Percentiles rank a stretch among this genome's conserved stretches.
Conservation (phyloP, 192 early-diverging fungal genomes). For the Coemansia asiatica region DNA sequence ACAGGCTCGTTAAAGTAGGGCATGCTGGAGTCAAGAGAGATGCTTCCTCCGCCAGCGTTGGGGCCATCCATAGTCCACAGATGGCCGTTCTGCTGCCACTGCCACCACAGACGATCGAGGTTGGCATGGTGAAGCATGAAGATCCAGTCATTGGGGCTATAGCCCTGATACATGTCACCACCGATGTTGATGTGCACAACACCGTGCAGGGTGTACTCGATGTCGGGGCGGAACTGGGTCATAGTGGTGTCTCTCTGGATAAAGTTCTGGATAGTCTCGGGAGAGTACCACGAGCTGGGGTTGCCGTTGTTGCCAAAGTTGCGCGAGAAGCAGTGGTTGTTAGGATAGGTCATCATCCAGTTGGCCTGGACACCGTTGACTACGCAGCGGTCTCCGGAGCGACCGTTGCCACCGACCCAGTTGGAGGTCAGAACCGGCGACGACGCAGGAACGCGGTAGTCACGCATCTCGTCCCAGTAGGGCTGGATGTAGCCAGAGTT, state of each 20-base stretch:
- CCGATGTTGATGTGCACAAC: constrained; percentile 54
- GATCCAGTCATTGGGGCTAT: constrained; percentile 56
- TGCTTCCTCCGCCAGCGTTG: constrained; percentile 28
- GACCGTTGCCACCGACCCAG: constrained; percentile 56
- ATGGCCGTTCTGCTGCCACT: constrained; percentile 49
- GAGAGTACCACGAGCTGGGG: constrained; percentile 43
- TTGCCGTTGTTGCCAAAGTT: constrained; percentile 52
- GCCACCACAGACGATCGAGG: constrained; percentile 56
- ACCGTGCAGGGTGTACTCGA: constrained; percentile 54
- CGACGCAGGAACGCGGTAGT: constrained; percentile 40
- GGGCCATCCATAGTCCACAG: constrained; percentile 49
- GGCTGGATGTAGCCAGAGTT: constrained; percentile 43
- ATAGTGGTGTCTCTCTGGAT: constrained; percentile 40
- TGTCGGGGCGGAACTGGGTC: constrained; percentile 42
- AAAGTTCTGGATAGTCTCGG: constrained; percentile 47
- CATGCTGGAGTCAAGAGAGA: constrained; percentile 31
- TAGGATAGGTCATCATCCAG: constrained; percentile 47
- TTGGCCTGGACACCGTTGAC: constrained; percentile 39
- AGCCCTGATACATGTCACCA: constrained; percentile 54
- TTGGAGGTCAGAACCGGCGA: constrained; percentile 41
- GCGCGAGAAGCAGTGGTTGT: constrained; percentile 52
- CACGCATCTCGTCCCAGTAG: constrained; percentile 58
- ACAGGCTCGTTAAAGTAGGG: constrained; percentile 44
- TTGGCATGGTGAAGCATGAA: constrained; percentile 58
- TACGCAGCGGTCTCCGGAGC: constrained; percentile 35